Evolutionary conservation across 2,329 filamentous ascomycete species (phyloP), one percentile per base, ranked within the genome.

Genomic region (Phyllosticta citriasiana): DNA sequence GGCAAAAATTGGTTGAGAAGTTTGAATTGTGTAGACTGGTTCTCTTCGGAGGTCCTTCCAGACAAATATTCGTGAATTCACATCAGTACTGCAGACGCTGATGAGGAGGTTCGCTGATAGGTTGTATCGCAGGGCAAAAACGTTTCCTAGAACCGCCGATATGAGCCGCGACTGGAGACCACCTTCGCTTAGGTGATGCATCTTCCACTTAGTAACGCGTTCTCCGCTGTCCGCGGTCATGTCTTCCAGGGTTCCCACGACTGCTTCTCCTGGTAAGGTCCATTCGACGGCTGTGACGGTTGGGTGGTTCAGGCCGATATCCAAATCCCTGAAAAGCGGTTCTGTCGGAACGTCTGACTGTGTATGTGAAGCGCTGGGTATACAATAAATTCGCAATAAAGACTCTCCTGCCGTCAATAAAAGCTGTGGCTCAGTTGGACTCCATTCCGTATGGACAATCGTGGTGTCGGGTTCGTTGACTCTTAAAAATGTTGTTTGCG

Each of bases 11-110:
- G 70, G 70, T 4, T 71, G 70, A 24, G 76, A 73, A 9, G 72
- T 73, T 56, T 77, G 77, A 19, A 74, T 69, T 25, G 70, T 72
- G 72, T 73, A 77, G 4, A 74, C 67, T 4, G 76, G 75, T 27
- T 76, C 73, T 24, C 69, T 69, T 53, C 63, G 62, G 53, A 59
- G 51, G 4, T 66, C 57, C 47, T 70, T 73, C 72, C 72, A 76
- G 24, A 75, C 67, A 54, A 72, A 72, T 60, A 76, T 74, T 33
- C 69, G 72, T 2, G 72, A 72, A 56, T 70, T 69, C 51, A 72
- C 67, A n/a, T 72, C 73, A 54, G 73, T 72, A n/a, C 71, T 74
- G 14, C 72, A 74, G 53, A 74, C 73, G 55, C 69, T 72, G 9
- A 75, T 62, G 1, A 75, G 65, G 52, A 72, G 61, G 54, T 72